These are phyloP conservation scores for Populus davidiana DNA, from an alignment of 345 rosid species.

Conservation along the genomic window DNA sequence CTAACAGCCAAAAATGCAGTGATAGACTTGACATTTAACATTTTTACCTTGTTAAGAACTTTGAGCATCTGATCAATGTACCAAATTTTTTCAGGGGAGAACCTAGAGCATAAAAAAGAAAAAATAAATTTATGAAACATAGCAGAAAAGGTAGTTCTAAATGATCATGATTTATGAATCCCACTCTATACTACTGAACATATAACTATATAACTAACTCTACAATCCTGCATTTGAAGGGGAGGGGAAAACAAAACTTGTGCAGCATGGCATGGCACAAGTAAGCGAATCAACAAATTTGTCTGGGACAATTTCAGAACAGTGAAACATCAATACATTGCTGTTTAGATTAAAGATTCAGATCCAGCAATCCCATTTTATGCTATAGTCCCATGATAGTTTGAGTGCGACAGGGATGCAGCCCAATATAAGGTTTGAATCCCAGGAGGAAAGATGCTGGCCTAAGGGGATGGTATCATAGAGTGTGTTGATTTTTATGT, in stretches of 20 bases:
- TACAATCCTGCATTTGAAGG: background rate
- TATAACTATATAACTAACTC: background rate
- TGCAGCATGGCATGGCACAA: background rate
- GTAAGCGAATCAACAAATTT: background rate
- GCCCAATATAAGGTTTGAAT: background rate
- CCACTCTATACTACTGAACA: background rate
- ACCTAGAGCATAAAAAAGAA: constrained; percentile 53
- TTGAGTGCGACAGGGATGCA: background rate
- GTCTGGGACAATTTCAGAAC: background rate
- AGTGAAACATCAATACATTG: background rate
- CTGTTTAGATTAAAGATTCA: background rate
- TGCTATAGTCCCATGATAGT: background rate
- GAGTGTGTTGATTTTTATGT: background rate
- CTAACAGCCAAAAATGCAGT: background rate
- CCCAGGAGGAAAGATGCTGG: background rate
- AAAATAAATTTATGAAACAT: constrained; percentile 5
- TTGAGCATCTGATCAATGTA: constrained; percentile 99
- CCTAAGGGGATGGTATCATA: background rate
- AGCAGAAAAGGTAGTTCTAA: background rate
- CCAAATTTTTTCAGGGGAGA: constrained; percentile 95
- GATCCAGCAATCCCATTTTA: background rate
- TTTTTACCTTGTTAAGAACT: constrained; percentile 92
- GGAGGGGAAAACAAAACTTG: background rate
- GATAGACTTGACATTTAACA: background rate
- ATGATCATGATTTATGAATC: background rate